phyloP scores from a whole-genome alignment of 345 rosid genomes.

The Rhodomyrtus tomentosa region DNA sequence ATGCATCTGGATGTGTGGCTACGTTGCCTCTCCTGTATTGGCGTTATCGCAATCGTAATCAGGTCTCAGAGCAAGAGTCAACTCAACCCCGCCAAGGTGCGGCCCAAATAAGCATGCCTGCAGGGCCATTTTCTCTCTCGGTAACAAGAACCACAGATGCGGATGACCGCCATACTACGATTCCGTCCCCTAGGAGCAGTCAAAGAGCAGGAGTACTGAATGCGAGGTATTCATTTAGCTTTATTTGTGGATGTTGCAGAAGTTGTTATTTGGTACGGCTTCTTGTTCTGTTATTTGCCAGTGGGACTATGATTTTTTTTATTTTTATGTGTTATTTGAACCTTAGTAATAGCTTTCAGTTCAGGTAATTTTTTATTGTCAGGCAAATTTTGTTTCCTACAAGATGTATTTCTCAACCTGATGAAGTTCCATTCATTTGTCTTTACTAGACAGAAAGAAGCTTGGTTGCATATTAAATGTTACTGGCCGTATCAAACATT shows the following conservation, averaged over 20 bases:
- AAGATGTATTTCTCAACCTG: neutral
- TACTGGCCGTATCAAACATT: neutral
- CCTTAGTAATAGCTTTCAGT: neutral
- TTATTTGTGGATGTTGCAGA: neutral
- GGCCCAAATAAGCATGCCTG: slow-evolving; percentile 55
- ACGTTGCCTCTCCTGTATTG: slow-evolving; percentile 84
- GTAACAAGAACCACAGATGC: slow-evolving; percentile 58
- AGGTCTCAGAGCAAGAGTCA: slow-evolving; percentile 52
- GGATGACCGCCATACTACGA: slow-evolving; percentile 37
- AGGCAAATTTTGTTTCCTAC: neutral
- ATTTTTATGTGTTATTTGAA: neutral
- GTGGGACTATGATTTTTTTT: neutral
- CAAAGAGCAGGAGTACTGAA: slow-evolving; percentile 37
- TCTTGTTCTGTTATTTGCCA: neutral
- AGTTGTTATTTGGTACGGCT: neutral
- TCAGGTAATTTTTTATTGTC: neutral
- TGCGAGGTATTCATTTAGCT: slow-evolving; percentile 38
- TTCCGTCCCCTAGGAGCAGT: slow-evolving; percentile 41
- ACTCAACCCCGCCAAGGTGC: slow-evolving; percentile 51
- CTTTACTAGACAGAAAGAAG: neutral
- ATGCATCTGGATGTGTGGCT: slow-evolving; percentile 81
- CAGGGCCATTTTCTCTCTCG: slow-evolving; percentile 68
- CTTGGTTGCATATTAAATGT: neutral
- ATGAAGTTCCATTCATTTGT: neutral
- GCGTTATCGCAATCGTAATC: slow-evolving; percentile 74